These are phyloP conservation scores for Linnemannia hyalina DNA, from an alignment of 192 early-diverging fungal species.

Conservation along the genomic window DNA sequence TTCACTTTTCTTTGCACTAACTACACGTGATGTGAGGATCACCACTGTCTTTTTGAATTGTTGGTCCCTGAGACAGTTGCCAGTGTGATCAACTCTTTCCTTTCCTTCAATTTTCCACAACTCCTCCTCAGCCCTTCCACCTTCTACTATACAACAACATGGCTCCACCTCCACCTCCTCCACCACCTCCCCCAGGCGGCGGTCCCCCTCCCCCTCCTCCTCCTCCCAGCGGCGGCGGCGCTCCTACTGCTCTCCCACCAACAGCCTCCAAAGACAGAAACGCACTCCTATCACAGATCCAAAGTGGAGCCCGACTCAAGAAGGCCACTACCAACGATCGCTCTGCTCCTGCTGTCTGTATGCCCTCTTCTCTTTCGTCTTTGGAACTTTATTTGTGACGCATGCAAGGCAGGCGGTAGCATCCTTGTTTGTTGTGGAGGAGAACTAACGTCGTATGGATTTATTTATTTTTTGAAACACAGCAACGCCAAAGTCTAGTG, in stretches of 20 bases:
- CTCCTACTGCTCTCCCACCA: neutral
- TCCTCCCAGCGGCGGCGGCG: neutral
- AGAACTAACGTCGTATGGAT: no score
- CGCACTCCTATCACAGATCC: conserved; percentile 78
- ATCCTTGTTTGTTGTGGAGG: no score
- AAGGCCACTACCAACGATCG: conserved; percentile 75
- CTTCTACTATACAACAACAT: neutral
- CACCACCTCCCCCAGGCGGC: conserved; percentile 18
- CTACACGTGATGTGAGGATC: no score
- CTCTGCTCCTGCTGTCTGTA: conserved; percentile 59
- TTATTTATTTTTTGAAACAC: neutral
- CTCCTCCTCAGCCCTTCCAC: neutral
- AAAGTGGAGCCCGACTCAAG: conserved; percentile 69
- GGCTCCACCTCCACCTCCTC: neutral
- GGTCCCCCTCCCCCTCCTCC: conserved; percentile 34
- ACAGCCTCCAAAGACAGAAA: conserved; percentile 43
- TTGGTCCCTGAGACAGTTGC: no score
- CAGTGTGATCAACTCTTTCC: neutral
- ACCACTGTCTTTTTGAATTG: no score
- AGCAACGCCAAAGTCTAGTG: conserved; percentile 28
- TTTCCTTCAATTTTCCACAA: neutral
- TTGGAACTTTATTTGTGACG: neutral
- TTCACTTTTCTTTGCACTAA: no score
- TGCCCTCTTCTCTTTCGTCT: neutral
- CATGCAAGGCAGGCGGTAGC: neutral